These are phyloP conservation scores for Yamadazyma takamatsuzukensis DNA, from an alignment of 805 yeast genomes.

Conservation along the genomic window DNA sequence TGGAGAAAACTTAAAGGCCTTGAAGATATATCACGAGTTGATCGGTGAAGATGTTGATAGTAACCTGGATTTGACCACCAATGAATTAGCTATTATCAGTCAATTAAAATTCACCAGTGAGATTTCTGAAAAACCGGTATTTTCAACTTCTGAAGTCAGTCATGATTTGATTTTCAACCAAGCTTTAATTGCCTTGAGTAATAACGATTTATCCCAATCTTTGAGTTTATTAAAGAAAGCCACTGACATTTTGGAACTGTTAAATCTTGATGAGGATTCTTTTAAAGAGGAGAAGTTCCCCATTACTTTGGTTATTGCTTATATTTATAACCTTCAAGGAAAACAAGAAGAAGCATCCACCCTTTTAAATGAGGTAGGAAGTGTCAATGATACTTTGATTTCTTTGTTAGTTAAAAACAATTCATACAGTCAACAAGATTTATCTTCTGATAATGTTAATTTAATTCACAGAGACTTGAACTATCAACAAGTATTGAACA, in stretches of 20 bases:
- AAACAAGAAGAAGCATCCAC: conserved; percentile 27
- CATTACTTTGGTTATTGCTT: conserved; percentile 58
- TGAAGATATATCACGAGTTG: conserved; percentile 43
- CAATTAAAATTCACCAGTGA: conserved; percentile 29
- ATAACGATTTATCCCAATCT: conserved; percentile 37
- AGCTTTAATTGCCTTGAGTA: conserved; percentile 47
- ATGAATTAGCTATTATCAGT: conserved; percentile 66
- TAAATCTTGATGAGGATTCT: conserved; percentile 36
- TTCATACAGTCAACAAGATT: conserved; percentile 18
- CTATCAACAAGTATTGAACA: conserved; percentile 32
- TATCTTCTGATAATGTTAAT: conserved; percentile 21
- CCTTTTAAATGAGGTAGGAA: conserved; percentile 21
- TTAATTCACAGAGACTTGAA: conserved; percentile 31
- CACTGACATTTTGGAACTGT: conserved; percentile 33
- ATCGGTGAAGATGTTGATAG: conserved; percentile 39
- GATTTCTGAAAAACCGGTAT: conserved; percentile 4
- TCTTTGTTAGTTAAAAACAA: conserved; percentile 46
- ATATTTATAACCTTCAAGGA: conserved; percentile 40
- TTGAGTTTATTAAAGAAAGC: conserved; percentile 46
- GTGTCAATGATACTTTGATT: conserved; percentile 38
- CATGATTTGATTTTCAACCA: conserved; percentile 63
- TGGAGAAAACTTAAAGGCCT: conserved; percentile 43
- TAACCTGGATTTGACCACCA: conserved; percentile 51
- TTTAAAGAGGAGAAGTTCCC: conserved; percentile 61
- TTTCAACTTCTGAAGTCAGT: conserved; percentile 3